A percentile compares a stretch with the other conserved stretches of the same genome.
These are phyloP conservation scores for Blastobotrys petasosporus DNA, from an alignment of 1,139 yeast species.

Conservation along the genomic window DNA sequence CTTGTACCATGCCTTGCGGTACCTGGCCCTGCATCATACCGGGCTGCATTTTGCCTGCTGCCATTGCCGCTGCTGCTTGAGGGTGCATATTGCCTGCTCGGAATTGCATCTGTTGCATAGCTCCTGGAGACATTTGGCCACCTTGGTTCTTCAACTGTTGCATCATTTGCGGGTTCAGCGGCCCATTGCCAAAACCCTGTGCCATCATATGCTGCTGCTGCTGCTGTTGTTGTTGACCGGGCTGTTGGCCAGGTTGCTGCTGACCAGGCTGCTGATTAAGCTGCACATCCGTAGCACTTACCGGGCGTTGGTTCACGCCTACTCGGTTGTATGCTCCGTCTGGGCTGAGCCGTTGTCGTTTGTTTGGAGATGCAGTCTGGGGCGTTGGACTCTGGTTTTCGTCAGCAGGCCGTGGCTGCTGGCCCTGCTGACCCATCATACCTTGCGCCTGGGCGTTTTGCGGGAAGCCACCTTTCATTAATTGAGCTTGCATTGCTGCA, in stretches of 20 bases:
- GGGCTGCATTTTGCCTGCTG: slow-evolving; percentile 5
- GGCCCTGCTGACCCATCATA: slow-evolving; percentile 15
- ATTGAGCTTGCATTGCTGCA: background rate
- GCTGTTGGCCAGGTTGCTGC: slow-evolving; percentile 11
- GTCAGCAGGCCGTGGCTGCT: slow-evolving; percentile 24
- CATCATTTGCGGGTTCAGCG: slow-evolving; percentile 25
- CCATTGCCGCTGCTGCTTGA: slow-evolving; percentile 6
- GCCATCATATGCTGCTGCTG: slow-evolving; percentile 24
- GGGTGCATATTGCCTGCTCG: slow-evolving; percentile 8
- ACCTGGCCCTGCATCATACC: slow-evolving; percentile 3
- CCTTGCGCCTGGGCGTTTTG: slow-evolving; percentile 17
- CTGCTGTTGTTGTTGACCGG: slow-evolving; percentile 23
- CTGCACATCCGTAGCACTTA: slow-evolving; percentile 31
- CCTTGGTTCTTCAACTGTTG: slow-evolving; percentile 23
- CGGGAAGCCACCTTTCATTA: background rate
- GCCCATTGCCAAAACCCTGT: slow-evolving; percentile 8
- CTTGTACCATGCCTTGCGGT: slow-evolving; percentile 8
- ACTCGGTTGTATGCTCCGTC: slow-evolving; percentile 29
- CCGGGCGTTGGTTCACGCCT: slow-evolving; percentile 11
- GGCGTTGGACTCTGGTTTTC: slow-evolving; percentile 29
- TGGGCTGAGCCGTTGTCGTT: slow-evolving; percentile 35
- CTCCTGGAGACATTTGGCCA: slow-evolving; percentile 14
- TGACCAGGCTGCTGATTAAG: slow-evolving; percentile 9
- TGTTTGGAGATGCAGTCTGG: slow-evolving; percentile 31
- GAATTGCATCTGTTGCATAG: slow-evolving; percentile 9